Conservation (phyloP, 306 rosid species). For the Hippophae gyantsensis region DNA sequence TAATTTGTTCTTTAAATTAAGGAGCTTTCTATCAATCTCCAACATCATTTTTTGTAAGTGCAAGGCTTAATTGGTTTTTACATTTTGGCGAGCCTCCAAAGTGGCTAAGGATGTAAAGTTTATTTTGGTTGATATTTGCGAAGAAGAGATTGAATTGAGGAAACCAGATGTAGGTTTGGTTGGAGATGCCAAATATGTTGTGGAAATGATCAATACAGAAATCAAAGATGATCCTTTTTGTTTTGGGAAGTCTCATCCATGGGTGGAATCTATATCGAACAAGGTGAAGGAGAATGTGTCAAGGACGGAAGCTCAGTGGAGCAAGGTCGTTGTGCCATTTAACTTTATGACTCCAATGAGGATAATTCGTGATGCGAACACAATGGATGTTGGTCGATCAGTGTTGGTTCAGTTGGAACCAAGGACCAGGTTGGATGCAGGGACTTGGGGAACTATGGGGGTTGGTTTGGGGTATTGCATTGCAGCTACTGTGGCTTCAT, state of each 20-base stretch:
- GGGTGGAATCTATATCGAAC: conserved; percentile 58
- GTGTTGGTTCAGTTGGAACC: conserved; percentile 61
- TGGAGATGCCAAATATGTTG: conserved; percentile 67
- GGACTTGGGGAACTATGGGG: conserved; percentile 81
- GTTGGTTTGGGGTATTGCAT: conserved; percentile 95
- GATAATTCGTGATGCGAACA: conserved; percentile 51
- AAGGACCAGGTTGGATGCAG: conserved; percentile 59
- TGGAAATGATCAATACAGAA: conserved; percentile 56
- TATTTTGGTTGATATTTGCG: conserved; percentile 60
- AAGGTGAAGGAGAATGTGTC: conserved; percentile 58
- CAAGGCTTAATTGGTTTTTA: conserved; percentile 77
- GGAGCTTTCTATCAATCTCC: too few species aligned
- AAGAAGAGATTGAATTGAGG: conserved; percentile 72
- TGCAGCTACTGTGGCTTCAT: too few species aligned
- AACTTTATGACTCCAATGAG: conserved; percentile 57
- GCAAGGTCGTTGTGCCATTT: conserved; percentile 70
- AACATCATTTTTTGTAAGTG: too few species aligned
- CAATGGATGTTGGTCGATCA: conserved; percentile 49
- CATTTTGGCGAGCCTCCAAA: conserved; percentile 69
- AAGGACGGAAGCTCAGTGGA: conserved; percentile 74
- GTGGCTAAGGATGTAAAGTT: conserved; percentile 70
- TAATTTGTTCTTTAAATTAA: too few species aligned
- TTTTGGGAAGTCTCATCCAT: conserved; percentile 61
- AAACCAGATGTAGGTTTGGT: conserved; percentile 70
- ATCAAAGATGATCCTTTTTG: conserved; percentile 91